Evolutionary conservation across 768 basidiomycete species (phyloP).

Genomic region (Trichaptum fuscoviolaceum): DNA sequence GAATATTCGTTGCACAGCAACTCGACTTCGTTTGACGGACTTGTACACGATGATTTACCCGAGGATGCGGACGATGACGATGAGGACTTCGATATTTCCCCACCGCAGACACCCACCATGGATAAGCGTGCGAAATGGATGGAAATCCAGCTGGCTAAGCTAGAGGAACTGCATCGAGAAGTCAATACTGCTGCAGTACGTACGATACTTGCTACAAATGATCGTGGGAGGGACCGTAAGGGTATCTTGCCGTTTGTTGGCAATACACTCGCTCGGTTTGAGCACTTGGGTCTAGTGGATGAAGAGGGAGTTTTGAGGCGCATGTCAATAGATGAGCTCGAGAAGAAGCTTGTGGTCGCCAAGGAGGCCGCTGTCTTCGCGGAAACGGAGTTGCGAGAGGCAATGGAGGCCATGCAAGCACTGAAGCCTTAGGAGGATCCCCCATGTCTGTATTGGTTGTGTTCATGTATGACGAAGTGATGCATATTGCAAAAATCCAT

Average conservation of each 20-base stretch:
- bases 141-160: constrained; percentile 84
- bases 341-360: constrained; percentile 65
- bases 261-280: constrained; percentile 63
- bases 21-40: constrained; percentile 81
- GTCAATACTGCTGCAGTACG: constrained; percentile 86
- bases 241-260: constrained; percentile 66
- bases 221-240: constrained; percentile 76
- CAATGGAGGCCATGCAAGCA: constrained; percentile 63
- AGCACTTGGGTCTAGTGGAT: constrained; percentile 54
- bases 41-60: constrained; percentile 82
- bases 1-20: constrained; percentile 29
- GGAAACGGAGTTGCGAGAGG: constrained; percentile 68
- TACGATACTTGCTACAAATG: constrained; percentile 77
- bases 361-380: constrained; percentile 68
- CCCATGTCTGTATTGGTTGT: neutral
- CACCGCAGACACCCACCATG: constrained; percentile 54
- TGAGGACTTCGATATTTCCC: constrained; percentile 67
- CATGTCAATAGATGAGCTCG: constrained; percentile 70
- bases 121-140: constrained; percentile 91
- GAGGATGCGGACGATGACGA: constrained; percentile 76
- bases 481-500: neutral
- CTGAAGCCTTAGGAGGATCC: constrained; percentile 33
- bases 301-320: constrained; percentile 34
- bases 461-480: neutral
- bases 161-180: constrained; percentile 85